phyloP scores from a whole-genome alignment of 2,329 filamentous ascomycete species.

The Diaporthe citriasiana region DNA sequence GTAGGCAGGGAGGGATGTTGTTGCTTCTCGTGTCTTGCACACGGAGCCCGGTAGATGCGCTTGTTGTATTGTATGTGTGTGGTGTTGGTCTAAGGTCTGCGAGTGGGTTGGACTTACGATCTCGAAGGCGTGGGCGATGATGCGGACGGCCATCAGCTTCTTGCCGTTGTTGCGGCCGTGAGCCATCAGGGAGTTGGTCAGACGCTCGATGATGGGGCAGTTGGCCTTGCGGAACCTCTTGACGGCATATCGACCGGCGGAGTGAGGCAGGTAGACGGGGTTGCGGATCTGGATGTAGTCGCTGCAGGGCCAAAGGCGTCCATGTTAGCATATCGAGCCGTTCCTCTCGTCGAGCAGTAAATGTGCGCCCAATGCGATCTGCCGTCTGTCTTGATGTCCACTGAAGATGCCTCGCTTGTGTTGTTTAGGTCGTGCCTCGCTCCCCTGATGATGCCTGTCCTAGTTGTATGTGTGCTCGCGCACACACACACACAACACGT shows the following conservation, averaged over 20 bases:
- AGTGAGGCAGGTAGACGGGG: slow-evolving; percentile 99
- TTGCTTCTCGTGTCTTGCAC: background rate
- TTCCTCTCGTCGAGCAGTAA: slow-evolving; percentile 36
- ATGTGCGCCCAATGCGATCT: slow-evolving; percentile 25
- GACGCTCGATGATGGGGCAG: slow-evolving; percentile 99
- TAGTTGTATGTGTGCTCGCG: background rate
- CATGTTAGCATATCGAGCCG: slow-evolving; percentile 51
- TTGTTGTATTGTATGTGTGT: background rate
- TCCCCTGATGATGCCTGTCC: background rate
- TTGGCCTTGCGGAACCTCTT: slow-evolving; percentile 99
- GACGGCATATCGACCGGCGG: slow-evolving; percentile 96
- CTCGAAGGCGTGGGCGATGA: slow-evolving; percentile 98
- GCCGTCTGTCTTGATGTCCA: slow-evolving; percentile 32
- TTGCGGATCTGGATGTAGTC: slow-evolving; percentile 99
- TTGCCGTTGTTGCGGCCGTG: slow-evolving; percentile 99
- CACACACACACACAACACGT: background rate
- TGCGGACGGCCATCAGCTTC: slow-evolving; percentile 99
- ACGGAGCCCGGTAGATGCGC: background rate
- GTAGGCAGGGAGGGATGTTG: background rate
- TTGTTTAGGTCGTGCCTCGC: background rate
- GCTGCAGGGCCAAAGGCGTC: slow-evolving; percentile 64
- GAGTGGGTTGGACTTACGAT: slow-evolving; percentile 74
- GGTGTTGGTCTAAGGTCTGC: background rate
- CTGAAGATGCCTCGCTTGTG: slow-evolving; percentile 1
- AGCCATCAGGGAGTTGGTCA: slow-evolving; percentile 99